Percentiles rank a stretch among this genome's conserved stretches.
Evolutionary conservation across 768 basidiomycete species (phyloP).

Genomic region (Termitomyces heimii): DNA sequence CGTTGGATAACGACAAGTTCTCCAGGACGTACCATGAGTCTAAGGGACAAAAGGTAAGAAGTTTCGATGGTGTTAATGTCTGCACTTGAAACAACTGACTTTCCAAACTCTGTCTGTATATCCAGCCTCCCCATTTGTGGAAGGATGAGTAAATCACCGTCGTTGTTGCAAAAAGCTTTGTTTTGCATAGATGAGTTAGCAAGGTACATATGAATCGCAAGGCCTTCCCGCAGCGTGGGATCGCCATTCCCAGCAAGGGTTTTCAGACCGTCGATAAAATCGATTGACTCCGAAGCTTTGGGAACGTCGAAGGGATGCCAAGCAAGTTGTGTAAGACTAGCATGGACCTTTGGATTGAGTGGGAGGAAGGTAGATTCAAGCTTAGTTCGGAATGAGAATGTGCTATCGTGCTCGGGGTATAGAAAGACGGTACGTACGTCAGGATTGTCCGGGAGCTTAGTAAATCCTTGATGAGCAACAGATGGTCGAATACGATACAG

Average conservation of each 20-base stretch:
- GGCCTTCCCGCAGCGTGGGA: constrained; percentile 55
- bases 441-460: constrained; percentile 45
- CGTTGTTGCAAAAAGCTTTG: constrained; percentile 54
- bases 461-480: constrained; percentile 62
- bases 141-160: constrained; percentile 63
- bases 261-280: constrained; percentile 57
- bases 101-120: constrained; percentile 65
- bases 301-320: constrained; percentile 62
- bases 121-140: constrained; percentile 62
- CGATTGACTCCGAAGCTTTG: constrained; percentile 28
- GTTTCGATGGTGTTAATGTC: background rate
- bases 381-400: constrained; percentile 20
- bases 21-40: constrained; percentile 58
- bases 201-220: constrained; percentile 59
- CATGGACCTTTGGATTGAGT: constrained; percentile 52
- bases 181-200: constrained; percentile 57
- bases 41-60: constrained; percentile 13
- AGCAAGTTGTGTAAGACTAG: constrained; percentile 59
- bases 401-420: background rate
- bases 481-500: constrained; percentile 65
- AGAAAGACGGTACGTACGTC: constrained; percentile 35
- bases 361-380: constrained; percentile 60
- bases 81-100: constrained; percentile 28
- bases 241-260: constrained; percentile 60
- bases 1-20: constrained; percentile 62